Evolutionary conservation across 352 stramenopile species (phyloP).

Genomic region (Phytophthora constricta): DNA sequence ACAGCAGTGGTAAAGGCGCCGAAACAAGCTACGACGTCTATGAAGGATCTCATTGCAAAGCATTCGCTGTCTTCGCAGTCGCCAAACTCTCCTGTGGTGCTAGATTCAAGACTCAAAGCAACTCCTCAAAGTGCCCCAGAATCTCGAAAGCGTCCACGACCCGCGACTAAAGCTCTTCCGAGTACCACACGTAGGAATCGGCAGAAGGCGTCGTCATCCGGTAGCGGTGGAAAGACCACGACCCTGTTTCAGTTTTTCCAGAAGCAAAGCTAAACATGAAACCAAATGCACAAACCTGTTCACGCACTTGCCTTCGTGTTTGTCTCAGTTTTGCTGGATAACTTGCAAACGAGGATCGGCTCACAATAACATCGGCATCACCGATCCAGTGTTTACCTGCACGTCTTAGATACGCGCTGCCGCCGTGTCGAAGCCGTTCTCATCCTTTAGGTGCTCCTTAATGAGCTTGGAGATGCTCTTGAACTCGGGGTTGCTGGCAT

Average conservation of each 20-base stretch:
- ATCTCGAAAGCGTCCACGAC: constrained; percentile 33
- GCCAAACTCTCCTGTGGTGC: constrained; percentile 5
- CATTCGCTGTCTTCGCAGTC: constrained; percentile 25
- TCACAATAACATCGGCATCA: not conserved
- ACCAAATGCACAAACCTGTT: constrained; percentile 7
- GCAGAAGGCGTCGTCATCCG: constrained; percentile 17
- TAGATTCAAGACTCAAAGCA: constrained; percentile 4
- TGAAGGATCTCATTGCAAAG: constrained; percentile 47
- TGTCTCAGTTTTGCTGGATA: too few species aligned
- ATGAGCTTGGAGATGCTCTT: constrained; percentile 94
- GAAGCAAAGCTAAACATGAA: constrained; percentile 25
- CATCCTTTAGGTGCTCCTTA: constrained; percentile 88
- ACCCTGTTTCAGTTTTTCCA: constrained; percentile 64
- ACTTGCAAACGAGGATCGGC: not conserved
- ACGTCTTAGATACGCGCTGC: not conserved
- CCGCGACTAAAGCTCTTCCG: constrained; percentile 13
- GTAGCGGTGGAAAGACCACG: constrained; percentile 9
- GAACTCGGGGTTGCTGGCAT: constrained; percentile 94
- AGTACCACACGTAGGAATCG: constrained; percentile 22
- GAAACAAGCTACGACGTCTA: constrained; percentile 35
- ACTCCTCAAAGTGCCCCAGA: constrained; percentile 22
- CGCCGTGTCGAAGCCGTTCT: constrained; percentile 63
- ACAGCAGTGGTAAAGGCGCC: constrained; percentile 18
- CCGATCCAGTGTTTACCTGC: not conserved
- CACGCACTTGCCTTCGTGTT: constrained; percentile 12